Percentiles rank a stretch among this genome's conserved stretches.
Conservation (phyloP, 2,329 filamentous ascomycete genomes). For the Aspergillus vadensis region DNA sequence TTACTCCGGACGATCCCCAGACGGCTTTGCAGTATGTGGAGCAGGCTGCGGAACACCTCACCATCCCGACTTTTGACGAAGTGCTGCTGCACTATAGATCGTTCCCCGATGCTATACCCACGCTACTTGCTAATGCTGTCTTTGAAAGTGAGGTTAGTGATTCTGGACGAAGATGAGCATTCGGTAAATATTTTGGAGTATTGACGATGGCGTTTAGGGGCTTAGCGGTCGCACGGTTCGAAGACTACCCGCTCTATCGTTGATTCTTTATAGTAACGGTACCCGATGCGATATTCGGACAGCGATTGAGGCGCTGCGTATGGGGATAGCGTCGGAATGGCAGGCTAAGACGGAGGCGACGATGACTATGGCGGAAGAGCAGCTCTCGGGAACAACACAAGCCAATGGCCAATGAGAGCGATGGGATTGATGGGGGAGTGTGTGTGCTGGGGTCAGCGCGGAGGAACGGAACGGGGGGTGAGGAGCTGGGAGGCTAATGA, state of each 20-base stretch:
- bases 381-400: not conserved
- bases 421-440: not conserved
- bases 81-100: slow-evolving; percentile 34
- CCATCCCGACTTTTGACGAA: slow-evolving; percentile 31
- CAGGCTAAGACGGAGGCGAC: slow-evolving; percentile 22
- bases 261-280: slow-evolving; percentile 43
- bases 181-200: not conserved
- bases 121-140: slow-evolving; percentile 32
- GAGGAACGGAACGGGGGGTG: not conserved
- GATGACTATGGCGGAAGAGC: not conserved
- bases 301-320: slow-evolving; percentile 42
- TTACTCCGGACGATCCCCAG: slow-evolving; percentile 25
- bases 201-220: slow-evolving; percentile 24
- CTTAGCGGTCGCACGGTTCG: slow-evolving; percentile 48
- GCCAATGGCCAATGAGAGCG: slow-evolving; percentile 6
- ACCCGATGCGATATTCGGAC: slow-evolving; percentile 38
- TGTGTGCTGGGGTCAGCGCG: not conserved
- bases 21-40: slow-evolving; percentile 34
- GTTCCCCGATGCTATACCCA: slow-evolving; percentile 31
- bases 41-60: slow-evolving; percentile 22
- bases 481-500: no score
- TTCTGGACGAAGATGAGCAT: not conserved
- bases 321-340: slow-evolving; percentile 38
- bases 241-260: slow-evolving; percentile 44
- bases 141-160: slow-evolving; percentile 31